These are phyloP conservation scores for Psidium friedrichsthalianum DNA, from an alignment of 345 rosid species.

Conservation along the genomic window DNA sequence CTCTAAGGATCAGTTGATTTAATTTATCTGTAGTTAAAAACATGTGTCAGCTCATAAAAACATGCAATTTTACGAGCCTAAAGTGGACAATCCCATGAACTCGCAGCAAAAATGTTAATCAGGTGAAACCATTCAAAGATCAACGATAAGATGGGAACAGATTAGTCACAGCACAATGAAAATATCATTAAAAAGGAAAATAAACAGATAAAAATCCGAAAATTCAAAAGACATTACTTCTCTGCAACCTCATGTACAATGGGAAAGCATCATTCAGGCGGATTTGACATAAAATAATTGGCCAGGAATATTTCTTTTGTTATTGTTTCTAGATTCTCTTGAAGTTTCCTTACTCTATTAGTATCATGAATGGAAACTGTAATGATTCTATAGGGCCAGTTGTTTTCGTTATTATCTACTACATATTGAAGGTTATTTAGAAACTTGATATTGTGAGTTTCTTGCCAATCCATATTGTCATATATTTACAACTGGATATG, in stretches of 20 bases:
- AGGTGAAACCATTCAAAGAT: not conserved
- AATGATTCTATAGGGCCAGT: not conserved
- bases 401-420: not conserved
- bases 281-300: not conserved
- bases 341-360: not conserved
- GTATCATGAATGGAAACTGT: not conserved
- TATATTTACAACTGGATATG: not conserved
- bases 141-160: not conserved
- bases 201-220: not conserved
- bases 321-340: not conserved
- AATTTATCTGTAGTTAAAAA: not conserved
- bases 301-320: not conserved
- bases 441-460: not conserved
- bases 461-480: not conserved
- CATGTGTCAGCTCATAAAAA: not conserved
- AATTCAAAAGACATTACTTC: not conserved
- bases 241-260: not conserved
- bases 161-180: not conserved
- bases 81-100: not conserved
- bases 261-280: not conserved
- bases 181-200: not conserved
- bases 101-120: not conserved
- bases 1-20: not conserved
- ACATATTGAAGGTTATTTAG: not conserved
- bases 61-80: not conserved